phyloP scores from a whole-genome alignment of 2,329 filamentous ascomycete species.

The Hypoxylon sp. region DNA sequence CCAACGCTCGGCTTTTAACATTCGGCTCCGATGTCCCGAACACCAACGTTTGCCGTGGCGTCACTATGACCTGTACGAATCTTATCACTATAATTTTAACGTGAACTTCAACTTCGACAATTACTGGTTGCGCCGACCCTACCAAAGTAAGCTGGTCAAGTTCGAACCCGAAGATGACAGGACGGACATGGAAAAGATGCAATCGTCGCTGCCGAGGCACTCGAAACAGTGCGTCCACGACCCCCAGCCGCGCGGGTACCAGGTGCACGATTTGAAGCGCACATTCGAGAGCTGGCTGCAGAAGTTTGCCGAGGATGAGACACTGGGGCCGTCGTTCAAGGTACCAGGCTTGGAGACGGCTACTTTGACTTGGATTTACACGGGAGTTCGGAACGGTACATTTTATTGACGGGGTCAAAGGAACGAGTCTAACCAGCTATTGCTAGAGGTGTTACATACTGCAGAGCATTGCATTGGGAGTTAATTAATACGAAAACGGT shows the following conservation, averaged over 20 bases:
- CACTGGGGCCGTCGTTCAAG: slow-evolving; percentile 32
- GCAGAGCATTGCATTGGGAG: background rate
- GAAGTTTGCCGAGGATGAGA: slow-evolving; percentile 39
- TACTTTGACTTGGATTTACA: slow-evolving; percentile 51
- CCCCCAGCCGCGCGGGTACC: slow-evolving; percentile 46
- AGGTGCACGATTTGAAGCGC: slow-evolving; percentile 48
- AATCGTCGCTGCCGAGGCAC: slow-evolving; percentile 27
- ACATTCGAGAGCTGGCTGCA: slow-evolving; percentile 49
- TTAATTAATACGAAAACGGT: background rate
- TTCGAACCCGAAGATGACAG: slow-evolving; percentile 46
- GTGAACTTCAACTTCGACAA: slow-evolving; percentile 60
- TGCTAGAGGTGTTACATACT: background rate
- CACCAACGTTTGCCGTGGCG: slow-evolving; percentile 43
- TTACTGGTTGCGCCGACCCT: slow-evolving; percentile 56
- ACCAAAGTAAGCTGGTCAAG: slow-evolving; percentile 49
- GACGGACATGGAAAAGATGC: slow-evolving; percentile 31
- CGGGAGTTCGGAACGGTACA: slow-evolving; percentile 37
- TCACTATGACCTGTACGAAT: slow-evolving; percentile 58
- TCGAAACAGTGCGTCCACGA: slow-evolving; percentile 46
- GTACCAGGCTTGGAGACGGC: slow-evolving; percentile 48
- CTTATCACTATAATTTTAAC: slow-evolving; percentile 61
- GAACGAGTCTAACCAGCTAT: background rate
- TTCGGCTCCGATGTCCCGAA: slow-evolving; percentile 40
- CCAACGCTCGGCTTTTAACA: slow-evolving; percentile 61
- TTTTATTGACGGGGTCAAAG: slow-evolving; percentile 17